Base-by-base conservation (phyloP, 768 basidiomycete species). In the Tremella mesenterica region DNA sequence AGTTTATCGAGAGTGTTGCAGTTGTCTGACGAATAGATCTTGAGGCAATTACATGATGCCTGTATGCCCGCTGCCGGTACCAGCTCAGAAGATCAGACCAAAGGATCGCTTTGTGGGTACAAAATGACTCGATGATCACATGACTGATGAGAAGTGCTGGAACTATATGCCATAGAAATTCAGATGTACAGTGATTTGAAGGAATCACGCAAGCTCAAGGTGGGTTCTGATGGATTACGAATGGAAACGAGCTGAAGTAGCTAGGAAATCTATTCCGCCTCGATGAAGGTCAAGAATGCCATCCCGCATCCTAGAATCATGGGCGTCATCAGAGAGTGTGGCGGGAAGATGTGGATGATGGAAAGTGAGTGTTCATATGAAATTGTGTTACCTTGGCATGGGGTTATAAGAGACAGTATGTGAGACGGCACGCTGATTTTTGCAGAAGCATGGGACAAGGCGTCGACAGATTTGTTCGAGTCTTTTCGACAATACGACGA, bases 341-440 rank as follows among this genome's bases (percentile, higher is more conserved):
- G 95, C 14, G 95, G 95, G 2, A 99, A 99, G 76, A 99, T 99
- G 95, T 97, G 95, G 92, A 97, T 99, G 95, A 90, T 88, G 54
- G 95, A 97, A 79, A 86, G 93, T 85, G 73, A 66, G 83, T 67
- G 18, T 44, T n/a, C 3, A 5, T 25, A 33, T 21, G 28, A 44
- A 36, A 12, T 20, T 26, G 6, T 16, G 21, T 26, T 34, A n/a
- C 20, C 20, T 34, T 48, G n/a, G 43, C 12, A 2, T 1, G 43
- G 3, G 43, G 43, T 44, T 25, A 25, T 18, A 14, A 13, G 16
- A 5, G 21, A 44, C 13, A 44, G 43, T 25, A 14, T 48, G 46
- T n/a, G n/a, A n/a, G n/a, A n/a, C n/a, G 38, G 45, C 3, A 44
- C 39, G 43, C 20, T 27, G 44, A 10, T 41, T 13, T 0, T 20